Base-by-base conservation (phyloP, 1,284 basidiomycete species). In the Tranzscheliella williamsii region DNA sequence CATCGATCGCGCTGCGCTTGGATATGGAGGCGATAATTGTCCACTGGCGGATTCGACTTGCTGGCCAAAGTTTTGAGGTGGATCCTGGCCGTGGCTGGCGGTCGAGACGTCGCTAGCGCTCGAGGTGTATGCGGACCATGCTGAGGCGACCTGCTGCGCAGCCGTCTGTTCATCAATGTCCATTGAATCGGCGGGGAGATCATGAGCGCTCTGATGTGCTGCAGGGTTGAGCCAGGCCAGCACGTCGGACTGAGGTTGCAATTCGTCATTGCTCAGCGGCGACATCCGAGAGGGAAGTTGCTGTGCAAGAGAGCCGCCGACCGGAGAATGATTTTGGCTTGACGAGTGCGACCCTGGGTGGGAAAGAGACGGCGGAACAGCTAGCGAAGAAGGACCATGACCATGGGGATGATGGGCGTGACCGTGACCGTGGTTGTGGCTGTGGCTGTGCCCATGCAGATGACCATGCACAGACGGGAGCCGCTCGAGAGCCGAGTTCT, bases 391-490 rank as follows among this genome's bases (percentile, higher is more conserved):
- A 9, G 12, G 32, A 17, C 11, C 41, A 11, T 51, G 41, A 4
- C 26, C 13, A 7, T 33, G 29, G 7, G 47, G 24, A 8, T n/a
- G 18, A 18, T 57, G 54, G 17, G 17, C 16, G 27, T 50, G 53
- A 12, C 27, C 42, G 26, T 49, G 60, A 29, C 53, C 42, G 16
- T 63, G 58, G 18, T 48, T 38, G 46, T 49, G 51, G n/a, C n/a
- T n/a, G 31, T 61, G 38, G n/a, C n/a, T n/a, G 31, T 61, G 38
- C 6, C 30, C 40, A 23, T 51, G 61, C 37, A 57, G 38, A 22
- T 57, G 58, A 11, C 62, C 53, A n/a, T 67, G 51, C 6, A 63
- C 46, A 1, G 58, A 56, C n/a, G 55, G 53, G 43, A 62, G 23
- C 8, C 54, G 50, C 32, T 65, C 62, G 21, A 61, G 38, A 3